These are phyloP conservation scores for Starmerella cellae DNA, from an alignment of 805 yeast genomes.

Conservation along the genomic window DNA sequence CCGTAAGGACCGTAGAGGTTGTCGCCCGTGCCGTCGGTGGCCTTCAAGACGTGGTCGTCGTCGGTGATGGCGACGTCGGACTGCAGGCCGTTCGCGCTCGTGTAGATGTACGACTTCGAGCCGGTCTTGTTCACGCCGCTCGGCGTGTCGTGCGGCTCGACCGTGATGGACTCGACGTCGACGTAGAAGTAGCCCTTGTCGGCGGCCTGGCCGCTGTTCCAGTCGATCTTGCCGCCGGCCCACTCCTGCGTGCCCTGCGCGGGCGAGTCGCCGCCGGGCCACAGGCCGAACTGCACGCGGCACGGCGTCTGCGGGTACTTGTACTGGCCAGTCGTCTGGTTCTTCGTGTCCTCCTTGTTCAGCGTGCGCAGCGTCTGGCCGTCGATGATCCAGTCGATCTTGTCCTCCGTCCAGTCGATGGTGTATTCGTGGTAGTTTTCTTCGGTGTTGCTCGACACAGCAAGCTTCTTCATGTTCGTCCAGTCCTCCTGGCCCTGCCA, in stretches of 20 bases:
- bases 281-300: constrained; percentile 52
- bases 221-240: constrained; percentile 81
- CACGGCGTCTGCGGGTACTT: constrained; percentile 89
- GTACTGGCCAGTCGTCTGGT: constrained; percentile 44
- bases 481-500: constrained; percentile 61
- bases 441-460: constrained; percentile 40
- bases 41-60: constrained; percentile 46
- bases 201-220: constrained; percentile 63
- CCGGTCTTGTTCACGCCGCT: constrained; percentile 36
- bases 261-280: constrained; percentile 41
- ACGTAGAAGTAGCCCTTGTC: constrained; percentile 75
- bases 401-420: constrained; percentile 71
- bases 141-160: constrained; percentile 68
- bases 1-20: constrained; percentile 29
- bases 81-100: constrained; percentile 33
- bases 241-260: constrained; percentile 54
- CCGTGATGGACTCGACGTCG: constrained; percentile 42
- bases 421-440: constrained; percentile 60
- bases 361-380: constrained; percentile 56
- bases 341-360: constrained; percentile 40
- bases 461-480: constrained; percentile 39
- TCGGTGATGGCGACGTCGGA: constrained; percentile 48
- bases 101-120: constrained; percentile 41
- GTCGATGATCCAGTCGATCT: constrained; percentile 58
- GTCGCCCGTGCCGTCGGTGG: constrained; percentile 52